A percentile compares a stretch with the other conserved stretches of the same genome.
These are phyloP conservation scores for Lithohypha guttulata DNA, from an alignment of 2,329 filamentous ascomycete genomes.

Conservation along the genomic window DNA sequence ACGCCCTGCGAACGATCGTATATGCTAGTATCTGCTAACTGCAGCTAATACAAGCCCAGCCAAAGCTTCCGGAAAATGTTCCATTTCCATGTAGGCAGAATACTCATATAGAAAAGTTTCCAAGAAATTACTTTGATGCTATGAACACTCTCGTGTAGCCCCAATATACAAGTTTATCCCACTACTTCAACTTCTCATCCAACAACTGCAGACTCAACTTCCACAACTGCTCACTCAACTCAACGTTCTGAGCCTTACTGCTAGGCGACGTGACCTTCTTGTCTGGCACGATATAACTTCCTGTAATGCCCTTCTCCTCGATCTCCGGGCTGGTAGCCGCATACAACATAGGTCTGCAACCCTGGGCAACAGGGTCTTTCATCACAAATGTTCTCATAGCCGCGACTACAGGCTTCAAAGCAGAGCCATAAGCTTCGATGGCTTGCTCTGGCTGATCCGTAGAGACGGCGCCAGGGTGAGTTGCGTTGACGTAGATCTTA, in stretches of 20 bases:
- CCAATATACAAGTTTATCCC: too few relatives aligned
- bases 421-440: slow-evolving; percentile 38
- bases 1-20: too few relatives aligned
- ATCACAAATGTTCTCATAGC: slow-evolving; percentile 37
- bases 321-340: slow-evolving; percentile 38
- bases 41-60: too few relatives aligned
- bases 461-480: slow-evolving; percentile 39
- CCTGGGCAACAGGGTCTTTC: slow-evolving; percentile 39
- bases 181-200: too few relatives aligned
- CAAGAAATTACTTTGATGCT: too few relatives aligned
- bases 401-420: slow-evolving; percentile 37
- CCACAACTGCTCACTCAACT: slow-evolving; percentile 37
- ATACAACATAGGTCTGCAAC: slow-evolving; percentile 39
- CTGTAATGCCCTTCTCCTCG: slow-evolving; percentile 33
- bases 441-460: slow-evolving; percentile 42
- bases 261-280: slow-evolving; percentile 36
- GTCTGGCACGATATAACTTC: slow-evolving; percentile 41
- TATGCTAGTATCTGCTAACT: too few relatives aligned
- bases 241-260: slow-evolving; percentile 33
- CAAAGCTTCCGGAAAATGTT: too few relatives aligned
- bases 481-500: slow-evolving; percentile 38
- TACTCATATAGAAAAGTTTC: too few relatives aligned
- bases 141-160: too few relatives aligned
- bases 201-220: slow-evolving; percentile 36
- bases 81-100: too few relatives aligned